Conservation (phyloP, 2,329 filamentous ascomycete genomes). For the Xylariaceae sp. region DNA sequence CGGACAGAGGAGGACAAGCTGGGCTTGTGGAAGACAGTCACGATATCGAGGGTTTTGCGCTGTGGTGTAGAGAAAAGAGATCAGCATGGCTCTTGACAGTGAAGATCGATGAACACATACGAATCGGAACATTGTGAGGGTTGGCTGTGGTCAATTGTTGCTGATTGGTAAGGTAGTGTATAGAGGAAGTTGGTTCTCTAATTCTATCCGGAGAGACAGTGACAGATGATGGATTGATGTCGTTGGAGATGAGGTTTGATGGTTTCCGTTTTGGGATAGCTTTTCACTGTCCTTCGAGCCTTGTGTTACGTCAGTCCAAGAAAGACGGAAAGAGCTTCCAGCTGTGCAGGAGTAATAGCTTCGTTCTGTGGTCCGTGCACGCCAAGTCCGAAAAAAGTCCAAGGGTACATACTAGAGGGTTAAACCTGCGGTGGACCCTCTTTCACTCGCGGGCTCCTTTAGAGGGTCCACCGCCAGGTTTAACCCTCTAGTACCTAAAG, state of each 20-base stretch:
- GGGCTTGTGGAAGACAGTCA: slow-evolving; percentile 94
- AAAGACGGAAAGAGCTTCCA: no score
- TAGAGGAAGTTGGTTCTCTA: not conserved
- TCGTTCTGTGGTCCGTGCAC: no score
- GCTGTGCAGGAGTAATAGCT: no score
- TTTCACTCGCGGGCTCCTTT: no score
- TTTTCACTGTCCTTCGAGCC: not conserved
- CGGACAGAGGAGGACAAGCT: slow-evolving; percentile 67
- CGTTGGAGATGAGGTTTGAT: slow-evolving; percentile 6
- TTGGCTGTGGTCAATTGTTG: not conserved
- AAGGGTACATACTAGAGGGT: no score
- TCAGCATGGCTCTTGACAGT: slow-evolving; percentile 4
- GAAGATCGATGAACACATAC: slow-evolving; percentile 10
- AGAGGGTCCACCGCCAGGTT: no score
- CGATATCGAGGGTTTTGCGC: slow-evolving; percentile 80
- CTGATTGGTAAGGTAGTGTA: not conserved
- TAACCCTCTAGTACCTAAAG: no score
- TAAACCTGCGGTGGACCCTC: no score
- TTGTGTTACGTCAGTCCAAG: no score
- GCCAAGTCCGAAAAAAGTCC: no score
- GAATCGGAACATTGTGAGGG: slow-evolving; percentile 19
- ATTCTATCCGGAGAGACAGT: slow-evolving; percentile 3
- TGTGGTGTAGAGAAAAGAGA: slow-evolving; percentile 34
- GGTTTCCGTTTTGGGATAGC: slow-evolving; percentile 21
- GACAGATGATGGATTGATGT: slow-evolving; percentile 4